Evolutionary conservation across 1,284 basidiomycete genomes (phyloP), one percentile per base, ranked within the genome.

Genomic region (Ganoderma resinaceum): DNA sequence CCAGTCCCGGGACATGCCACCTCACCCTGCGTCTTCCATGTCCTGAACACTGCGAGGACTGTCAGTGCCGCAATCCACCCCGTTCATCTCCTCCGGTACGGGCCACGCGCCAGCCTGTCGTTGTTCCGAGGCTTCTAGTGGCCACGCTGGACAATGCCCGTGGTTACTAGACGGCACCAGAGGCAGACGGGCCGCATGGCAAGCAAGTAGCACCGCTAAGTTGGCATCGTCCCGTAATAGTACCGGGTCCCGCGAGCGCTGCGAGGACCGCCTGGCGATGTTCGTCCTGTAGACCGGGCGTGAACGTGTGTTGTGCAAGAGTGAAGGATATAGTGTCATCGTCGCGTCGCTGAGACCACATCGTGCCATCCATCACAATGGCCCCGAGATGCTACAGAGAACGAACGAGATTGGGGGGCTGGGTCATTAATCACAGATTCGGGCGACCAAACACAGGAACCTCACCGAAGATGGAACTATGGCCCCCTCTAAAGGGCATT

Each of bases 361-460:
- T 11, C 35, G 33, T 11, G 9, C 33, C 23, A 12, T 12, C 18
- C 55, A 9, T 20, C 20, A n/a, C 5, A 14, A 4, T 31, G n/a
- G 33, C 35, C 33, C 7, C 8, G 16, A 5, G 35, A 18, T 60
- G 14, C 38, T 26, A n/a, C 58, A 38, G 58, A 8, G 23, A 38
- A 26, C 12, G 5, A n/a, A 26, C 37, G 23, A 14, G 20, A 37
- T 58, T 18, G 3, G 14, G 12, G 37, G 0, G 6, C 29, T 60
- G 61, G 35, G 20, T 37, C 68, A 69, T 72, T 72, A 67, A 72
- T 72, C 68, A 69, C 31, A 16, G 16, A 55, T 43, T n/a, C 33
- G 66, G 68, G 37, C 33, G 60, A 62, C 62, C 52, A 64, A 65
- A 58, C 59, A 61, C 29, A 68, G 37, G 65, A 46, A 60, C 60